Base-by-base conservation (phyloP, 2,329 filamentous ascomycete genomes). In the Nothomitra cinnamomea region DNA sequence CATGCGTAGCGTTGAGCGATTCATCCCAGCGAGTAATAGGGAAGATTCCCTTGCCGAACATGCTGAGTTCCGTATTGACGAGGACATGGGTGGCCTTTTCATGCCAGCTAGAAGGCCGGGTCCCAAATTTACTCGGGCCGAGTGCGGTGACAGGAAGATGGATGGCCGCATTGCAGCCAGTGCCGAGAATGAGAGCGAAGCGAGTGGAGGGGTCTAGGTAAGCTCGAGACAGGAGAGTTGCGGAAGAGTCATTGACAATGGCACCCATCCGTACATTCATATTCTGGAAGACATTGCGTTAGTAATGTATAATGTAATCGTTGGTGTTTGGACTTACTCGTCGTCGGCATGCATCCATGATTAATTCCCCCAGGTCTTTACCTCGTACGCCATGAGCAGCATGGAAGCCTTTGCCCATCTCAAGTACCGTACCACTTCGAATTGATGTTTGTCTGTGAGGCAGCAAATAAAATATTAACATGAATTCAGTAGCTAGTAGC, bases 321-420 rank as follows among this genome's bases (percentile, higher is more conserved):
- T 21, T 15, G 17, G 17, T 17, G n/a, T 15, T 24, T 51, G 24
- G 22, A 53, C 66, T 59, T 61, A 70, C 68, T 56, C 69, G 69
- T 57, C 71, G 70, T 47, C 66, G 69, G 63, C 78, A 83, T 15
- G 79, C 76, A 32, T 69, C 65, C 66, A 77, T 77, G 58, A 83
- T 75, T 54, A 82, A 64, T 51, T 75, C 71, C 51, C 74, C 75
- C 36, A 83, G 65, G 61, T 83, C 79, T 58, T 76, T 69, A 28
- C 78, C 78, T 40, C 78, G 67, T 2, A 78, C 72, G 24, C 74
- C 77, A 56, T 78, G 70, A 15, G 76, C 78, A 47, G 77, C 79
- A 53, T 69, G 67, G 61, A 82, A 82, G 0, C 79, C 79, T 62
- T 83, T 83, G 56, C 79, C 79, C 79, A 83, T 83, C 15, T 71